Percentiles rank a stretch among this genome's conserved stretches.
phyloP scores from a whole-genome alignment of 129 eudicot genomes.

The Flaveria brownii region DNA sequence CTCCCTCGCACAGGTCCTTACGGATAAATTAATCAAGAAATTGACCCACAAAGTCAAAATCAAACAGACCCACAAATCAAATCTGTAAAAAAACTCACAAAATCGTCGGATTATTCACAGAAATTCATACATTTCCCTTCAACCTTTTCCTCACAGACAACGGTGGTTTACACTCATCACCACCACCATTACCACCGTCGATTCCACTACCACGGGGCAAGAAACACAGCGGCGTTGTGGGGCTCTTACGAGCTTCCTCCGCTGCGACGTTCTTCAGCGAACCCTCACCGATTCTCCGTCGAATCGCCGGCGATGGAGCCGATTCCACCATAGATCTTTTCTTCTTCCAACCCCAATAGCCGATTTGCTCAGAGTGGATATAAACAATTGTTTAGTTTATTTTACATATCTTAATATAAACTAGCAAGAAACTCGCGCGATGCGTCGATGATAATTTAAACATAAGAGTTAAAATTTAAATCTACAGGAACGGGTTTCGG shows the following conservation, averaged over 20 bases:
- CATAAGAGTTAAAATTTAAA: too few species aligned
- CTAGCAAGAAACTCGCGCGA: too few species aligned
- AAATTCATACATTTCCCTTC: slow-evolving; percentile 40
- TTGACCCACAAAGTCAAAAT: neutral
- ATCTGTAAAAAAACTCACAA: slow-evolving; percentile 8
- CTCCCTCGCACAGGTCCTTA: too few species aligned
- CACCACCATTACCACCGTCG: too few species aligned
- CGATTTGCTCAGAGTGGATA: too few species aligned
- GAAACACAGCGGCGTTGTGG: slow-evolving; percentile 52
- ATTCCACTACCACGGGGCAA: slow-evolving; percentile 45
- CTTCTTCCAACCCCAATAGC: slow-evolving; percentile 41
- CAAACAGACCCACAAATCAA: slow-evolving; percentile 26
- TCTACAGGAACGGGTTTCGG: too few species aligned
- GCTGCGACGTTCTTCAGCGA: neutral
- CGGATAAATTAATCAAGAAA: neutral
- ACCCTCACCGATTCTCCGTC: neutral
- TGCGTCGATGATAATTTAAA: too few species aligned
- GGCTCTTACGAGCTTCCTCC: slow-evolving; percentile 44
- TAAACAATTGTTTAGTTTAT: too few species aligned
- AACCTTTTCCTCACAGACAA: slow-evolving; percentile 21
- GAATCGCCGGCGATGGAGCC: neutral
- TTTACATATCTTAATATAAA: too few species aligned
- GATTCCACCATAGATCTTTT: slow-evolving; percentile 45
- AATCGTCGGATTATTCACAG: neutral
- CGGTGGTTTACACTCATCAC: slow-evolving; percentile 20